phyloP scores from a whole-genome alignment of 495 filamentous ascomycete species.

The Hyaloscypha bicolor region DNA sequence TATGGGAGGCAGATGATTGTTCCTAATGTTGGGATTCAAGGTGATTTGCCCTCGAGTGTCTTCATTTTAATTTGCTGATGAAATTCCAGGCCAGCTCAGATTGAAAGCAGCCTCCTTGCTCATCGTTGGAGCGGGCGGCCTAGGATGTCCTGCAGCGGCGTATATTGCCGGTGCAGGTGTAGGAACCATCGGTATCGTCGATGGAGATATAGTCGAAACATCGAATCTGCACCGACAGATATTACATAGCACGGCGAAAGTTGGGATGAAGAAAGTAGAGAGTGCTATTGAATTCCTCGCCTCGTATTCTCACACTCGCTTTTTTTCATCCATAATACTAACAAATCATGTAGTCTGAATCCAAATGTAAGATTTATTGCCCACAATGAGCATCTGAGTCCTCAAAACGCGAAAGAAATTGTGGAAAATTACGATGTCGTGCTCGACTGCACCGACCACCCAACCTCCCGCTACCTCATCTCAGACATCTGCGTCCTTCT shows the following conservation, averaged over 20 bases:
- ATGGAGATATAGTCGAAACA: slow-evolving; percentile 82
- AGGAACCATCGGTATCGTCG: slow-evolving; percentile 80
- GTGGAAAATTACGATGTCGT: slow-evolving; percentile 77
- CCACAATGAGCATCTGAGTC: slow-evolving; percentile 61
- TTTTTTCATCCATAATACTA: slow-evolving; percentile 15
- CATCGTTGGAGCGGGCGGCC: slow-evolving; percentile 87
- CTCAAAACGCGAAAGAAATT: slow-evolving; percentile 63
- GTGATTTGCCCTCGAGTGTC: slow-evolving; percentile 38
- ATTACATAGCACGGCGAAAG: slow-evolving; percentile 66
- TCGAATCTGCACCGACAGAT: slow-evolving; percentile 96
- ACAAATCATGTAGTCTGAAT: slow-evolving; percentile 49
- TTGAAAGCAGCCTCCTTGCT: slow-evolving; percentile 72
- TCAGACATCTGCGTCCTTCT: slow-evolving; percentile 85
- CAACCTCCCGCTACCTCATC: slow-evolving; percentile 87
- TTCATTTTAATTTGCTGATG: not conserved
- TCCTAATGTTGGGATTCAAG: slow-evolving; percentile 77
- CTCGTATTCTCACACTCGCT: slow-evolving; percentile 47
- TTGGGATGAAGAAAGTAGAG: slow-evolving; percentile 81
- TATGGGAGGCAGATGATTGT: slow-evolving; percentile 95
- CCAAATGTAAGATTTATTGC: slow-evolving; percentile 63
- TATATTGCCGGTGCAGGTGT: slow-evolving; percentile 90
- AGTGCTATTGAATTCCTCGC: slow-evolving; percentile 70
- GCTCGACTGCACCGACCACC: slow-evolving; percentile 93
- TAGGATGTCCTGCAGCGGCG: slow-evolving; percentile 88
- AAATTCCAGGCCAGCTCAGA: slow-evolving; percentile 68